Evolutionary conservation across 148 eudicot species (phyloP).

Genomic region (Pouteria glomerata): DNA sequence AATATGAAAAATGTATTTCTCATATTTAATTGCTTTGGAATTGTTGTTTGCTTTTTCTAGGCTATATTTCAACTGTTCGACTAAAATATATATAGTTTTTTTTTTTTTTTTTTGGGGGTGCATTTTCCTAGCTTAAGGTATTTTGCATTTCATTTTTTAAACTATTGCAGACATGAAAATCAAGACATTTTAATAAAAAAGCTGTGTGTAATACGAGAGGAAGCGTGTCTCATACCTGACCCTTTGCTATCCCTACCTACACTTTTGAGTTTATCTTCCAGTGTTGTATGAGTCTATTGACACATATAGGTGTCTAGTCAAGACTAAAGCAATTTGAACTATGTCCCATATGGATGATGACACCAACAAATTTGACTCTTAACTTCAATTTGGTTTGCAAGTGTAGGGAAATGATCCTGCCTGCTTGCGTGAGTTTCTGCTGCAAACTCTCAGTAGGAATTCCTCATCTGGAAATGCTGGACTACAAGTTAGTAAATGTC

Average conservation of each 20-base stretch:
- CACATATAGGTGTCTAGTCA: not conserved
- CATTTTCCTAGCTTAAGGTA: too few relatives aligned
- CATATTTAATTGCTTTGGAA: too few relatives aligned
- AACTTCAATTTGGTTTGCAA: slow-evolving; percentile 5
- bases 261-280: not conserved
- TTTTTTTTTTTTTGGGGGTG: too few relatives aligned
- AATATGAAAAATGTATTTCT: too few relatives aligned
- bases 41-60: too few relatives aligned
- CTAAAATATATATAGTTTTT: too few relatives aligned
- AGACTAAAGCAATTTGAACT: not conserved
- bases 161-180: not conserved
- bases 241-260: not conserved
- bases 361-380: not conserved
- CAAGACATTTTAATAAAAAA: not conserved
- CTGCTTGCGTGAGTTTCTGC: slow-evolving; percentile 89
- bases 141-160: too few relatives aligned
- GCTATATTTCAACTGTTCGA: too few relatives aligned
- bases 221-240: not conserved
- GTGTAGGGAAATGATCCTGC: slow-evolving; percentile 82
- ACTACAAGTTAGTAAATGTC: slow-evolving; percentile 58
- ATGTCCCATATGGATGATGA: not conserved
- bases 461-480: slow-evolving; percentile 77
- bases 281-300: not conserved
- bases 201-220: not conserved
- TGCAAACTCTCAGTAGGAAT: slow-evolving; percentile 49